A percentile compares a stretch with the other conserved stretches of the same genome.
phyloP scores from a whole-genome alignment of 2,329 filamentous ascomycete species.

The Paraphoma chrysanthemicola region DNA sequence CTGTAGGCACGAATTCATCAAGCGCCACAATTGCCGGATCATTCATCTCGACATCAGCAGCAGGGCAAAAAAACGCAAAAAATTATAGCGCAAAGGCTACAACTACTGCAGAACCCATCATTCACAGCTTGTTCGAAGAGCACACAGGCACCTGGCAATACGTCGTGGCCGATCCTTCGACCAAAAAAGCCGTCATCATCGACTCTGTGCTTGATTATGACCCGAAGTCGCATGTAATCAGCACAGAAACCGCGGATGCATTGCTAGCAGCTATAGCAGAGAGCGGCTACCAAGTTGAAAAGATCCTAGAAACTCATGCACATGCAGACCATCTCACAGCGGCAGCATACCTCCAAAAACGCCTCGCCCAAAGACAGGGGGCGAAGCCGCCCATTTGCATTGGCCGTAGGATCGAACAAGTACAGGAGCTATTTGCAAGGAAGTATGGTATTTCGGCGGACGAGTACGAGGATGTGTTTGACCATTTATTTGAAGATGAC shows the following conservation, averaged over 20 bases:
- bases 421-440: conserved; percentile 59
- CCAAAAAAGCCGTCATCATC: conserved; percentile 62
- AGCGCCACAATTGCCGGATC: too few relatives aligned
- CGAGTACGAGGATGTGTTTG: conserved; percentile 60
- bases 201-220: conserved; percentile 69
- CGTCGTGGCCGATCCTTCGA: conserved; percentile 62
- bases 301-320: conserved; percentile 68
- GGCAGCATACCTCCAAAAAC: conserved; percentile 62
- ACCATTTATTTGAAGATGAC: conserved; percentile 61
- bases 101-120: conserved; percentile 8
- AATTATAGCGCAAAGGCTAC: background rate
- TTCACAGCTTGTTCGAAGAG: conserved; percentile 43
- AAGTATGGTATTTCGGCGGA: conserved; percentile 55
- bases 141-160: conserved; percentile 66
- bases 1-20: too few relatives aligned
- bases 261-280: conserved; percentile 56
- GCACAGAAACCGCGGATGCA: conserved; percentile 60
- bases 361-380: conserved; percentile 43
- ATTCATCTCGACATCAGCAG: background rate
- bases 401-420: conserved; percentile 59
- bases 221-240: conserved; percentile 51
- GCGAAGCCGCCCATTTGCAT: conserved; percentile 59
- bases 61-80: background rate
- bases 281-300: conserved; percentile 57
- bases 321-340: conserved; percentile 69